Conservation (phyloP, 2,329 filamentous ascomycete species). For the Ascochyta rabiei region DNA sequence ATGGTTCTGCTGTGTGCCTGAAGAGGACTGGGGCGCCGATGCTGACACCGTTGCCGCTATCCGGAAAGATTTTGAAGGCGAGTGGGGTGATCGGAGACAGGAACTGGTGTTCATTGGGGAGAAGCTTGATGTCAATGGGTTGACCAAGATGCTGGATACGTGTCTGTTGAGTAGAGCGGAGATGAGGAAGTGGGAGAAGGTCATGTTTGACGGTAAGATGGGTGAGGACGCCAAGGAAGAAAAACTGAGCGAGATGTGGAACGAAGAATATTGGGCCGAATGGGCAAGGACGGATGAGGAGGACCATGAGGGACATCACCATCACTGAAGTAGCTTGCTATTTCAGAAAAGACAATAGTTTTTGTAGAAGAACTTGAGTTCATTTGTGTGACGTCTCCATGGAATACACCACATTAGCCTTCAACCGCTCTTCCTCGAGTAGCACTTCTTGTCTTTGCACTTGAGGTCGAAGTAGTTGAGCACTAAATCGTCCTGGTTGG, state of each 20-base stretch:
- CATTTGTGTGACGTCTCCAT: slow-evolving; percentile 2
- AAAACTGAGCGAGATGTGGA: slow-evolving; percentile 58
- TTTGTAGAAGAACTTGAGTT: too few relatives aligned
- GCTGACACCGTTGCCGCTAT: slow-evolving; percentile 56
- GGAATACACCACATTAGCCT: not conserved
- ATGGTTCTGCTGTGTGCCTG: slow-evolving; percentile 64
- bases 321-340: not conserved
- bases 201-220: slow-evolving; percentile 42
- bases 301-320: slow-evolving; percentile 17
- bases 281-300: slow-evolving; percentile 50
- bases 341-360: too few relatives aligned
- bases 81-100: slow-evolving; percentile 73
- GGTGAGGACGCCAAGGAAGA: slow-evolving; percentile 52
- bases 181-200: slow-evolving; percentile 49
- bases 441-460: slow-evolving; percentile 27
- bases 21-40: slow-evolving; percentile 58
- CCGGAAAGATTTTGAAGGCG: slow-evolving; percentile 56
- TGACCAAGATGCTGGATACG: slow-evolving; percentile 62
- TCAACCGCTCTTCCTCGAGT: slow-evolving; percentile 20
- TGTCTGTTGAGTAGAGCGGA: slow-evolving; percentile 69
- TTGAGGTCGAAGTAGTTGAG: slow-evolving; percentile 42
- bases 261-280: slow-evolving; percentile 64
- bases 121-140: slow-evolving; percentile 58
- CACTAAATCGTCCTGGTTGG: slow-evolving; percentile 39
- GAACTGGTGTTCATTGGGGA: slow-evolving; percentile 78